Evolutionary conservation across 305 asterid genomes (phyloP), one percentile per base, ranked within the genome.

Genomic region (Lippia alba): DNA sequence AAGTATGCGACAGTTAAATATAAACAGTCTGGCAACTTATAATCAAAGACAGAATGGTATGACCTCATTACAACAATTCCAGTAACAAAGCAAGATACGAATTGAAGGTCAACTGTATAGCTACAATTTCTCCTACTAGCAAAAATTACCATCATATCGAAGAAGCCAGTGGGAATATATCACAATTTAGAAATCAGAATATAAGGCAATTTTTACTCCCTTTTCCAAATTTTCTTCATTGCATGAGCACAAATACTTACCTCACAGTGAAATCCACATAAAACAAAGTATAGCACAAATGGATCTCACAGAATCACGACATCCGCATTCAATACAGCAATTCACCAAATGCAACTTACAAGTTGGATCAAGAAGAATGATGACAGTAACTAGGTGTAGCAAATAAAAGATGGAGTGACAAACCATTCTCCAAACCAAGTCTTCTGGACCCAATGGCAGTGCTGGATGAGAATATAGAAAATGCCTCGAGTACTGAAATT

Each of bases 361-460:
- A 12, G 56, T 67, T 33, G 5, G 64, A 17, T 32, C 61, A 77
- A 66, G 19, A 9, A 48, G 15, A 72, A 17, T 2, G 60, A 64
- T 46, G 54, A 64, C 11, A 56, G 14, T 2, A 30, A 46, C 11
- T 41, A 15, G n/a, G 63, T 34, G 11, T 17, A 33, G 49, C 19
- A 73, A 61, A 64, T 44, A 75, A 62, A 68, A 60, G 71, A 73
- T 53, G 61, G 79, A 66, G 69, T 33, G 54, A 78, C 96, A 61
- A 71, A 94, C 99, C 99, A 92, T 92, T 94, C 97, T 88, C 98
- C 99, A 94, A 56, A 74, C 84, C 56, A 94, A 84, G 83, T 94
- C 99, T 79, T 94, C 99, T 14, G 97, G 96, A 64, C 99, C 99
- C 87, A 92, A 12, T 10, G 87, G 96, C 78, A 82, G 85, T 72